Base-by-base conservation (phyloP, 768 basidiomycete species). In the Inosperma sp. region DNA sequence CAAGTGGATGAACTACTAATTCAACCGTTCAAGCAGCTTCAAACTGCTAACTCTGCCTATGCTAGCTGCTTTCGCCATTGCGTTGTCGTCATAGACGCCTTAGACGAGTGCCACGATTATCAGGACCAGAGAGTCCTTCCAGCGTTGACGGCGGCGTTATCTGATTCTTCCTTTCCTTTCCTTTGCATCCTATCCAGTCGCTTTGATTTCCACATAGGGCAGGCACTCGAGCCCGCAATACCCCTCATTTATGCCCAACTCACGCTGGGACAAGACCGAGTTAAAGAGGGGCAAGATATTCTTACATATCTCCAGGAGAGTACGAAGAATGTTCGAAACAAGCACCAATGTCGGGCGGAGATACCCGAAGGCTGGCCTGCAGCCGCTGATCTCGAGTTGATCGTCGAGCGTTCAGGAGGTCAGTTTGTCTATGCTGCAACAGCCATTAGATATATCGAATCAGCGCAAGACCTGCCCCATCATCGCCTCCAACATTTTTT, bases 371-470 rank as follows among this genome's bases (percentile, higher is more conserved):
- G 3, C 9, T 60, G 59, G 59, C 56, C 56, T 27, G 14, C 51
- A 13, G 41, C 49, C 25, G 39, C 43, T 3, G 49, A 29, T 6
- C 19, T 53, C 22, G 22, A 40, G 13, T 35, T 41, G 4, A 37
- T 60, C n/a, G 51, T 60, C 22, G 30, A 37, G 5, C 35, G 30
- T 3, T 48, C 59, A 1, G 57, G 53, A 7, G 54, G 54, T 2
- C 56, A 53, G 25, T 60, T 57, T 36, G 34, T 57, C 31, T 60
- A 51, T 40, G 56, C 54, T 3, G 49, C 53, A 13, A 57, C 54
- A 1, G 52, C 43, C 5, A 21, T 53, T n/a, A 47, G 48, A 22
- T 60, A 48, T 23, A 44, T 60, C 9, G 39, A 25, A 49, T 25
- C 26, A 3, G 25, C 27, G 0, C 17, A 48, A n/a, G 21, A 53